Base-by-base conservation (phyloP, 495 filamentous ascomycete species). In the Podospora sp. region DNA sequence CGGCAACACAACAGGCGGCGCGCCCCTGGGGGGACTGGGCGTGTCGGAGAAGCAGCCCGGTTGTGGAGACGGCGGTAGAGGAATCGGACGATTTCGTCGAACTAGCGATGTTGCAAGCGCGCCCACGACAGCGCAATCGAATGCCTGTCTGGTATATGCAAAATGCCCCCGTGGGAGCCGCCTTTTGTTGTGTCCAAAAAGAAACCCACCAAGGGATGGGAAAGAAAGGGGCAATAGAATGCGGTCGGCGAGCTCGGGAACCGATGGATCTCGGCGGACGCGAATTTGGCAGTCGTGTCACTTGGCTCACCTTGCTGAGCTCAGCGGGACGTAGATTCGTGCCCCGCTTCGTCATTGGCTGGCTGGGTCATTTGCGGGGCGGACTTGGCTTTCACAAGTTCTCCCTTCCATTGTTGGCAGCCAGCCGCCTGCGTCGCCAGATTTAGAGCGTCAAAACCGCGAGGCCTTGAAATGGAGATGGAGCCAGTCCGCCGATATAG, bases 101-200 rank as follows among this genome's bases (percentile, higher is more conserved):
- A 49, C 24, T 16, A 18, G 36, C 24, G 36, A 25, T 26, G 62
- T 53, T 27, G 62, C 7, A 53, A 51, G 21, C 16, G 21, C 16
- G 35, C 21, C 5, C 16, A 2, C 21, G 24, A 58, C 66, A 71
- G 69, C 26, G 57, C 69, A 66, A 71, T 63, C 20, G 62, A 68
- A 68, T 68, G 69, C 52, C 69, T 66, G 69, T 46, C 20, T 9
- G 20, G 33, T 25, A 26, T 40, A 6, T 16, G 22, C 36, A 7
- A 22, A 21, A 36, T 35, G 49, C 25, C 26, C 29, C 29, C 29
- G 29, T 21, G 49, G 25, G 7, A 36, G 26, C 33, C 9, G 16
- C 21, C 25, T 51, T 11, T 49, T 12, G n/a, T 11, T 20, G 22
- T 46, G 1, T 26, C 16, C 1, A 14, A 9, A 11, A 24, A 22